Conservation (phyloP, 805 yeast genomes). For the Teunomyces aglyptinius region DNA sequence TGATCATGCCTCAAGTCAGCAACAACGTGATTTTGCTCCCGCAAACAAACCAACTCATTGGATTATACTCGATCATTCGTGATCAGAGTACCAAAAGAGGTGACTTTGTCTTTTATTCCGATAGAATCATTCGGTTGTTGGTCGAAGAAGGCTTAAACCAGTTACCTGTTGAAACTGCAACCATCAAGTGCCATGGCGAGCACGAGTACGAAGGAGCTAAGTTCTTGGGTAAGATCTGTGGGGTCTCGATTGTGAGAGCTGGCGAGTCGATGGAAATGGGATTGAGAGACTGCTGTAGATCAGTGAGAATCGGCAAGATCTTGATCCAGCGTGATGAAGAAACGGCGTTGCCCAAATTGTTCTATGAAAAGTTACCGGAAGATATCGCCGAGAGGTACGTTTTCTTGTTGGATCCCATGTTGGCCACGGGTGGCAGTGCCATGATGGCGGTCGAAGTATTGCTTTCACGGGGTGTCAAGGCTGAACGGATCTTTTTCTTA, state of each 20-base stretch:
- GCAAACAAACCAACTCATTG: conserved; percentile 86
- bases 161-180: conserved; percentile 74
- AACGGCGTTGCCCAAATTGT: conserved; percentile 88
- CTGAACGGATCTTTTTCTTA: conserved; percentile 83
- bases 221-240: conserved; percentile 92
- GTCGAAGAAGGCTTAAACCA: conserved; percentile 96
- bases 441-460: conserved; percentile 95
- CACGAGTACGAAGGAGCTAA: conserved; percentile 69
- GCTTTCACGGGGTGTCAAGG: conserved; percentile 79
- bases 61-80: conserved; percentile 88
- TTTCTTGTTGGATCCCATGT: conserved; percentile 91
- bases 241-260: conserved; percentile 96
- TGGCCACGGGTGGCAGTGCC: conserved; percentile 99
- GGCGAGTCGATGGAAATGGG: conserved; percentile 99
- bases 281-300: conserved; percentile 92
- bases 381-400: conserved; percentile 89
- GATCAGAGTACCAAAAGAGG: conserved; percentile 77
- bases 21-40: conserved; percentile 68
- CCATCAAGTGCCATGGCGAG: conserved; percentile 76
- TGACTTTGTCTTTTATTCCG: conserved; percentile 93
- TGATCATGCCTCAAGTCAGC: conserved; percentile 16
- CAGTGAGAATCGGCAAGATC: conserved; percentile 94
- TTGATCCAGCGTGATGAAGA: conserved; percentile 98
- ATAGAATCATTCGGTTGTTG: conserved; percentile 85
- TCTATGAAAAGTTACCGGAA: conserved; percentile 90